Evolutionary conservation across 2,329 filamentous ascomycete genomes (phyloP), one percentile per base, ranked within the genome.

Genomic region (Fusarium sp.): DNA sequence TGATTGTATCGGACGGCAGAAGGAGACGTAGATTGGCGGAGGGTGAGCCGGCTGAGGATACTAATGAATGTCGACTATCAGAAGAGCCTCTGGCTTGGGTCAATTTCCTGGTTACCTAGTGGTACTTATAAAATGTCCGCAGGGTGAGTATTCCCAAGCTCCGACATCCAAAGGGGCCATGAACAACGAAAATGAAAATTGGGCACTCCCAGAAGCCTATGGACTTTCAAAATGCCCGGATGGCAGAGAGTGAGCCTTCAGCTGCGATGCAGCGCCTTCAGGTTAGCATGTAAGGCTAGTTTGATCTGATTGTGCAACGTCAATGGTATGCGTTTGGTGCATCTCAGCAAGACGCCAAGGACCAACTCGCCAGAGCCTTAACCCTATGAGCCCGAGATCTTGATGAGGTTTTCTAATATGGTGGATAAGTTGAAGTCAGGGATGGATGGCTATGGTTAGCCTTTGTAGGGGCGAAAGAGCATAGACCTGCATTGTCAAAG

Each of bases 241-340:
- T 45, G 7, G 4, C 15, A 25, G 4, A 45, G 1, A 22, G 22
- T 25, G 4, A 12, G 1, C 12, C 4, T 9, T 2, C 4, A 2
- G 15, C 2, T 9, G 12, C 4, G 12, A 14, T 14, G 4, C 2
- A 14, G 4, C 22, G 20, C 4, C 10, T 15, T 25, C 7, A 5
- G 9, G 12, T 9, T 45, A 7, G 7, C 7, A 4, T 47, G 20
- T 3, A 50, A 50, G 22, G 9, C 4, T 4, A 15, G 5, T 9
- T 30, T 50, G 15, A 27, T n/a, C 27, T n/a, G 45, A 50, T 50
- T 50, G 17, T 50, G 4, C 15, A 17, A 15, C 45, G 9, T 27
- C 15, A 3, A 30, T 11, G 25, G 27, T 17, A 2, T 3, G 9
- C 5, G 22, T 4, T 27, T 50, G 45, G 7, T 11, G 45, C 45